These are phyloP conservation scores for Zizania palustris DNA, from an alignment of 202 grass and related monocot species.

Conservation along the genomic window DNA sequence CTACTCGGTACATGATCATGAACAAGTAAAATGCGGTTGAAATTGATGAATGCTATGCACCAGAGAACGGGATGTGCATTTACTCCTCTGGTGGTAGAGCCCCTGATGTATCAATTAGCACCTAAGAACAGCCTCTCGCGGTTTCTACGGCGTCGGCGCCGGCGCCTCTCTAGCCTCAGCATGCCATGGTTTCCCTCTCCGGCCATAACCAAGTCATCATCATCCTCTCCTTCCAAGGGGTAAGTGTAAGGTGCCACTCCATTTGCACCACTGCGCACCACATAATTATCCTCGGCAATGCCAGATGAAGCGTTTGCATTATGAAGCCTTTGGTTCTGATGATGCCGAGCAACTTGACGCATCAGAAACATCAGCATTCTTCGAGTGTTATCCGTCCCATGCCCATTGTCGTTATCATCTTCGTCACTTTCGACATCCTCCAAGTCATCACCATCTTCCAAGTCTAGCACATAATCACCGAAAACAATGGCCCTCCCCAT, in stretches of 20 bases:
- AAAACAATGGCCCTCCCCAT: conserved; percentile 84
- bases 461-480: conserved; percentile 92
- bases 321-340: conserved; percentile 61
- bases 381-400: conserved; percentile 45
- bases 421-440: conserved; percentile 59
- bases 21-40: conserved; percentile 51
- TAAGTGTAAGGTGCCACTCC: conserved; percentile 53
- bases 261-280: not conserved
- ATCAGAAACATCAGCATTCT: conserved; percentile 67
- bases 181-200: conserved; percentile 38
- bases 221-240: conserved; percentile 53
- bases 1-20: conserved; percentile 58
- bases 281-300: conserved; percentile 36
- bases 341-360: conserved; percentile 60
- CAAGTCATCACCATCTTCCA: conserved; percentile 73
- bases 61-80: conserved; percentile 50
- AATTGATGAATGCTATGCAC: conserved; percentile 56
- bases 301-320: conserved; percentile 42
- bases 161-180: conserved; percentile 55
- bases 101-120: conserved; percentile 45
- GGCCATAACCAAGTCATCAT: conserved; percentile 40
- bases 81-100: conserved; percentile 36
- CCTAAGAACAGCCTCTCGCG: conserved; percentile 63
- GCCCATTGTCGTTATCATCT: conserved; percentile 43
- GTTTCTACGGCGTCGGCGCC: conserved; percentile 64